These are phyloP conservation scores for Arthrobotrys iridis DNA, from an alignment of 2,329 filamentous ascomycete genomes.

Conservation along the genomic window DNA sequence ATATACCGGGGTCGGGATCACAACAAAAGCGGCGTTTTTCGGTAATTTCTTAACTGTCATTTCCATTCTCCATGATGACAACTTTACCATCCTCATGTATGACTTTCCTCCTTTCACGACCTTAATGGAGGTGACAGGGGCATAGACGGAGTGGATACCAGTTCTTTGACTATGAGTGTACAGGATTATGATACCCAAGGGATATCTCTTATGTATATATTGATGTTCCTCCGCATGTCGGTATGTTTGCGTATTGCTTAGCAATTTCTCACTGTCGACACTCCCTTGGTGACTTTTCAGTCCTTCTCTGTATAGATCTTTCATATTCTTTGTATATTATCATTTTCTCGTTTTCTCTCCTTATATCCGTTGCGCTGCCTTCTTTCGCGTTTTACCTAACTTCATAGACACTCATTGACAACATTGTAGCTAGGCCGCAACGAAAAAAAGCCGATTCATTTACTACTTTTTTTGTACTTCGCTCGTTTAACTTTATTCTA, in stretches of 20 bases:
- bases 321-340: conserved; percentile 41
- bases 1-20: conserved; percentile 53
- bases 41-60: conserved; percentile 42
- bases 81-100: conserved; percentile 36
- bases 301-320: conserved; percentile 13
- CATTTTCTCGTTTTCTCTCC: conserved; percentile 5
- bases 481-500: neutral
- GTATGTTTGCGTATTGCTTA: conserved; percentile 31
- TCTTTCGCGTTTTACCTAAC: conserved; percentile 3
- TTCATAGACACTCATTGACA: conserved; percentile 51
- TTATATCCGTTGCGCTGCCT: conserved; percentile 17
- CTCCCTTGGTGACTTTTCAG: conserved; percentile 44
- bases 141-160: conserved; percentile 44
- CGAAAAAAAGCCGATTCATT: conserved; percentile 28
- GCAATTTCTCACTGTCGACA: conserved; percentile 45
- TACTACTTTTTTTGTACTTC: conserved; percentile 5
- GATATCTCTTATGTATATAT: conserved; percentile 55
- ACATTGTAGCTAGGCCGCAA: conserved; percentile 30
- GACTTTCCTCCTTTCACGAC: conserved; percentile 46
- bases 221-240: conserved; percentile 45
- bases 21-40: conserved; percentile 54
- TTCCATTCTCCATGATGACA: conserved; percentile 35
- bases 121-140: conserved; percentile 44
- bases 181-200: conserved; percentile 55
- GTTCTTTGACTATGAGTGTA: conserved; percentile 35